Base-by-base conservation (phyloP, 1,139 yeast genomes). In the Eremothecium cymbalariae region DNA sequence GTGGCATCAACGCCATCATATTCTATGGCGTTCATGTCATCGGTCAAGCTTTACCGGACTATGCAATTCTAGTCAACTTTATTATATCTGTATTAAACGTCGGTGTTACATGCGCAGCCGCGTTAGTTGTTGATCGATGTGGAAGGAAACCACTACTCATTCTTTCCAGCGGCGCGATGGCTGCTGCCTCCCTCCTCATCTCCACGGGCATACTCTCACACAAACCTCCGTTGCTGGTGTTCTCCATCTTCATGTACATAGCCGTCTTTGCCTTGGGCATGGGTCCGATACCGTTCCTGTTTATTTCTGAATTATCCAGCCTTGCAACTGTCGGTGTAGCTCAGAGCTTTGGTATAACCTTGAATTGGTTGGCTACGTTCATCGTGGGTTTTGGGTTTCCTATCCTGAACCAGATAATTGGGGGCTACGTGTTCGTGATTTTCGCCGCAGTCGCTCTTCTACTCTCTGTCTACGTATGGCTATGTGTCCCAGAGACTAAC, bases 341-440 rank as follows among this genome's bases (percentile, higher is more conserved):
- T 1, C 98, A 90, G 59, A 79, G 94, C 53, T 79, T 85, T 68
- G 97, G 95, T 7, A 83, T 93, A 0, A 74, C 86, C 8, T 73
- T 85, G 64, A 90, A 88, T 57, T 88, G 97, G 96, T 49, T 82
- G 8, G 82, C 94, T 4, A 86, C 95, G 0, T 88, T 90, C 51
- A 48, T 76, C 1, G 77, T 88, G 25, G 96, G 95, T 0, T 80
- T 69, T 45, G 53, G 74, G 25, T 90, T 90, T 65, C 98, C 98
- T 1, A 62, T 78, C 4, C 58, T 83, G 31, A 77, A 78, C 53
- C 62, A 63, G 18, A 46, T 60, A 6, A 56, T 86, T 28, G 95
- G 94, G 8, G 86, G 95, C 0, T 74, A 73, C 28, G 86, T 82
- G n/a, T 90, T 83, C 59, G 66, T 76, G 39, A 55, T 84, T 8